Conservation (phyloP, 352 stramenopile species). For the Globisporangium paroecandrum region DNA sequence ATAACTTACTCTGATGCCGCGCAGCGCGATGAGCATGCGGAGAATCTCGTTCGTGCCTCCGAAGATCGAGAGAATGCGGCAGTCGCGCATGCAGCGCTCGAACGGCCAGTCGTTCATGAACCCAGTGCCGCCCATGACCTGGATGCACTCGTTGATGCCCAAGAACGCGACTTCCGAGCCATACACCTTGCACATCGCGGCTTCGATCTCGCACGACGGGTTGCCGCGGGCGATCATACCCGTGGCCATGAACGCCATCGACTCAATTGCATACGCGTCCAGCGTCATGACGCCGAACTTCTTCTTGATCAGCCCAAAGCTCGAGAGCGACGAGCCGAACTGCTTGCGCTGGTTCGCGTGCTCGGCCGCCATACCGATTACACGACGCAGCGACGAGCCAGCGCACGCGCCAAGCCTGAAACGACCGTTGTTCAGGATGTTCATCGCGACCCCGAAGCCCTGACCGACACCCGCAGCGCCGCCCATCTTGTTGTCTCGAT, state of each 20-base stretch:
- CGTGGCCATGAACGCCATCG: conserved; percentile 88
- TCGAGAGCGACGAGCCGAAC: conserved; percentile 69
- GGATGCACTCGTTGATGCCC: conserved; percentile 86
- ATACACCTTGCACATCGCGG: conserved; percentile 88
- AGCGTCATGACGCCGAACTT: conserved; percentile 84
- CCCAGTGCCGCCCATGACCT: conserved; percentile 85
- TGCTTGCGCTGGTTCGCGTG: conserved; percentile 81
- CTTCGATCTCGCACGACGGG: conserved; percentile 84
- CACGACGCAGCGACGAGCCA: conserved; percentile 62
- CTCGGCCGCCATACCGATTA: conserved; percentile 62
- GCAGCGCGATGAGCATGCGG: conserved; percentile 89
- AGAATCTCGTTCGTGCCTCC: conserved; percentile 92
- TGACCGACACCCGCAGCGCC: conserved; percentile 75
- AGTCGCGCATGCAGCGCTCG: conserved; percentile 90
- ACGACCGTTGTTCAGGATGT: conserved; percentile 92
- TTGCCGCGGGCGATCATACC: conserved; percentile 87
- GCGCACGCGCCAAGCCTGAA: conserved; percentile 80
- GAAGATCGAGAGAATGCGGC: conserved; percentile 89
- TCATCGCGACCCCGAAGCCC: conserved; percentile 92
- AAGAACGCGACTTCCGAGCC: conserved; percentile 79
- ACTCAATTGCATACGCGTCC: conserved; percentile 83
- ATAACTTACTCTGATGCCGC: conserved; percentile 63
- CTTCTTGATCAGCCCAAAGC: conserved; percentile 85
- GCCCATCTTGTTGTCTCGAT: conserved; percentile 66
- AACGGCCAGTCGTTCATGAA: conserved; percentile 93